phyloP scores from a whole-genome alignment of 2,329 filamentous ascomycete species.

The Dothistroma pini region DNA sequence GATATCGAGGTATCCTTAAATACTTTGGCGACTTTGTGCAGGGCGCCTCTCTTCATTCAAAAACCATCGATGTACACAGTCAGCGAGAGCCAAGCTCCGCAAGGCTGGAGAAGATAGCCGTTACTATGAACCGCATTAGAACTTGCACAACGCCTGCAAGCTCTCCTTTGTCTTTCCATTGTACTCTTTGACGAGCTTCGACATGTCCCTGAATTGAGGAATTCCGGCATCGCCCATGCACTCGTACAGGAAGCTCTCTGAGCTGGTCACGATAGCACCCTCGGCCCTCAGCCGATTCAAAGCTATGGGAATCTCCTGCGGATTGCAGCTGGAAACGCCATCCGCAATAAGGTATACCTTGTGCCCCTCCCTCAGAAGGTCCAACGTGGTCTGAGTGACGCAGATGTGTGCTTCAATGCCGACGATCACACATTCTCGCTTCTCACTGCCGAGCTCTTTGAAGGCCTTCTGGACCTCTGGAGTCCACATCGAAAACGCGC shows the following conservation, averaged over 20 bases:
- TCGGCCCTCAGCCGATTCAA: slow-evolving; percentile 70
- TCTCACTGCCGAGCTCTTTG: slow-evolving; percentile 37
- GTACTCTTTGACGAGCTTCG: slow-evolving; percentile 74
- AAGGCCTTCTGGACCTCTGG: slow-evolving; percentile 57
- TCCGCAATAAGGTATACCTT: slow-evolving; percentile 84
- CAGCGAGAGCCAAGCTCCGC: background rate
- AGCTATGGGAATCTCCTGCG: slow-evolving; percentile 74
- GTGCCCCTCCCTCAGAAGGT: slow-evolving; percentile 71
- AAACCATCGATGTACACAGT: background rate
- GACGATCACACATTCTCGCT: slow-evolving; percentile 68
- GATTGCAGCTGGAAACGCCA: slow-evolving; percentile 82
- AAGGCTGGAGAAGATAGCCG: background rate
- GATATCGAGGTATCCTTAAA: background rate
- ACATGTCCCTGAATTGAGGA: slow-evolving; percentile 59
- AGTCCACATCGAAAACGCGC: slow-evolving; percentile 81
- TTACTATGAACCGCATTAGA: slow-evolving; percentile 35
- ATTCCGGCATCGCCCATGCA: slow-evolving; percentile 76
- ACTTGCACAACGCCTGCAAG: slow-evolving; percentile 63
- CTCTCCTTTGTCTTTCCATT: slow-evolving; percentile 65
- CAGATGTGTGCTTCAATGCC: slow-evolving; percentile 95
- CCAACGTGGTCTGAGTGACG: slow-evolving; percentile 85
- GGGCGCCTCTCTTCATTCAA: background rate
- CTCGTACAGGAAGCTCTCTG: slow-evolving; percentile 89
- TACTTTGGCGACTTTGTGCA: background rate
- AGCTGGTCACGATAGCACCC: slow-evolving; percentile 76